Evolutionary conservation across 805 yeast species (phyloP).

Genomic region (Metahyphopichia silvanorum): DNA sequence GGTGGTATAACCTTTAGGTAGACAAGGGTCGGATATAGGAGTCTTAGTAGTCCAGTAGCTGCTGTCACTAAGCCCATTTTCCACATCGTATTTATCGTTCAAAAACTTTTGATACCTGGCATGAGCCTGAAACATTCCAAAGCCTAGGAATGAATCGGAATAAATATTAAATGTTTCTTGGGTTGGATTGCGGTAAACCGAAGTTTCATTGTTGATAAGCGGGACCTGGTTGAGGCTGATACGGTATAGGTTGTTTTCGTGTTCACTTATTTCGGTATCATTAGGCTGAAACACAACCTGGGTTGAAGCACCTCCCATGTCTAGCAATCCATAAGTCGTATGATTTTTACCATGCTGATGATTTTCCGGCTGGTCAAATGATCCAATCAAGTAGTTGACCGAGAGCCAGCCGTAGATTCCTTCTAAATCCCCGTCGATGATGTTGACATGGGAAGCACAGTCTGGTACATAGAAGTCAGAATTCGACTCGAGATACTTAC

Average conservation of each 20-base stretch:
- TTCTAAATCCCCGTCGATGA: conserved; percentile 63
- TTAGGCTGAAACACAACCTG: conserved; percentile 65
- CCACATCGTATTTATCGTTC: conserved; percentile 15
- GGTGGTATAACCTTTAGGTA: conserved; percentile 44
- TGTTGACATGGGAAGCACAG: conserved; percentile 55
- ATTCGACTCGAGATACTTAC: conserved; percentile 45
- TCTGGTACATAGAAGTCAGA: conserved; percentile 58
- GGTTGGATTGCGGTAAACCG: not conserved
- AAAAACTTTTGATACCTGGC: conserved; percentile 41
- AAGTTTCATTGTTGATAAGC: conserved; percentile 8
- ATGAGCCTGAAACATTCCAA: conserved; percentile 59
- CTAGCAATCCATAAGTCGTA: conserved; percentile 54
- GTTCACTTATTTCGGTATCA: conserved; percentile 40
- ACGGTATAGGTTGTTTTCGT: conserved; percentile 43
- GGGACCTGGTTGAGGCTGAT: conserved; percentile 41
- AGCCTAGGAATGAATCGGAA: conserved; percentile 57
- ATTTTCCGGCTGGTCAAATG: conserved; percentile 33
- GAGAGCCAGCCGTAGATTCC: conserved; percentile 70
- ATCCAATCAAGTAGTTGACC: conserved; percentile 51
- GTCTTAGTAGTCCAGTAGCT: conserved; percentile 10
- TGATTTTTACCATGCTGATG: conserved; percentile 43
- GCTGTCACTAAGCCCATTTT: conserved; percentile 10
- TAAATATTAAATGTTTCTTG: conserved; percentile 35
- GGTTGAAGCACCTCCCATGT: conserved; percentile 65
- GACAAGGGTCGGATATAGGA: conserved; percentile 53